phyloP scores from a whole-genome alignment of 2,329 filamentous ascomycete species.

The Botryotinia convoluta region DNA sequence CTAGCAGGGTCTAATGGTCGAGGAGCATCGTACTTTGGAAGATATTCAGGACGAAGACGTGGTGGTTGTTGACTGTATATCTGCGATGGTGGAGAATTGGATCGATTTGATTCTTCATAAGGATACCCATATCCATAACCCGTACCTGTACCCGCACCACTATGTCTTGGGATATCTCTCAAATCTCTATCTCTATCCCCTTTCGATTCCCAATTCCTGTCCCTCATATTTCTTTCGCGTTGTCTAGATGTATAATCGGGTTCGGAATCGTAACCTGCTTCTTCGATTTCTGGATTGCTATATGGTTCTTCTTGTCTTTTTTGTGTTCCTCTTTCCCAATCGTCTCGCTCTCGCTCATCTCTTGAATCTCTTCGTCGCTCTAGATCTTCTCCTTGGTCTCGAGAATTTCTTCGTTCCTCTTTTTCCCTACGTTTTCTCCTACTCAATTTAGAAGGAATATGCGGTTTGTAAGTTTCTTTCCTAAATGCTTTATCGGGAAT shows the following conservation, averaged over 20 bases:
- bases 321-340: neutral
- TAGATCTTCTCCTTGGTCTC: neutral
- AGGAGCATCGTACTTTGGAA: slow-evolving; percentile 1
- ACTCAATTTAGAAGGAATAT: slow-evolving; percentile 4
- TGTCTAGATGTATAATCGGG: slow-evolving; percentile 3
- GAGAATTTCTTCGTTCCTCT: neutral
- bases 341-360: neutral
- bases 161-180: slow-evolving; percentile 14
- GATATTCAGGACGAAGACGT: slow-evolving; percentile 13
- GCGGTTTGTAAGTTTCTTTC: slow-evolving; percentile 27
- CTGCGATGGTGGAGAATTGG: neutral
- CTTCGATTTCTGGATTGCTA: slow-evolving; percentile 13
- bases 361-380: neutral
- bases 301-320: slow-evolving; percentile 16
- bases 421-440: neutral
- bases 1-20: neutral
- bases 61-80: slow-evolving; percentile 18
- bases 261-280: slow-evolving; percentile 16
- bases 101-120: slow-evolving; percentile 5
- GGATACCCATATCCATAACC: neutral
- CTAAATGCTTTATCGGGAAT: slow-evolving; percentile 30
- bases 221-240: slow-evolving; percentile 5
- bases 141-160: slow-evolving; percentile 1
- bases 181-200: neutral
- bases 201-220: neutral